Base-by-base conservation (phyloP, 768 basidiomycete genomes). In the Dioszegia hungarica region DNA sequence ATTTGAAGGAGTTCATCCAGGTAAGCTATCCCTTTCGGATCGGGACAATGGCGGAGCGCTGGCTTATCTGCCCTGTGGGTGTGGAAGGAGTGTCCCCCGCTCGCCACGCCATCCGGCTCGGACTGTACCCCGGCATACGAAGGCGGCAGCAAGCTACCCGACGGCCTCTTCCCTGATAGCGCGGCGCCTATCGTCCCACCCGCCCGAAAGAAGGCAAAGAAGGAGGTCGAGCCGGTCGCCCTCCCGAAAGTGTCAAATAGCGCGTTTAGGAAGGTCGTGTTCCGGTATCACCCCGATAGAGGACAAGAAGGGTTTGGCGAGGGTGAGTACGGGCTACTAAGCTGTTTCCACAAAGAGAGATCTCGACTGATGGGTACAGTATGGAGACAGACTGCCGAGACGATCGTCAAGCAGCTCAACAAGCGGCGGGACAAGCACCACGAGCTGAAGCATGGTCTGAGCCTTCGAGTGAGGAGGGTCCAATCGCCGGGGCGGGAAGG, bases 321-420 rank as follows among this genome's bases (percentile, higher is more conserved):
- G 17, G 49, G 49, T 51, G 25, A 37, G 49, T 46, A 44, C 20
- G 17, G 11, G 41, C 24, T 43, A 12, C 17, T 8, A 33, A 33
- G 5, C 20, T 40, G 39, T n/a, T 33, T 33, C 12, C 11, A 6
- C 4, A 19, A 19, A 34, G 22, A 15, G 15, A 14, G 6, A 14
- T 3, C 19, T 17, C 4, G 14, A 28, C 27, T 38, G 49, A 37
- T 29, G 31, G 34, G 4, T 3, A 6, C 19, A 51, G 49, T 51
- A 1, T 51, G 49, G 49, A 51, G 39, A 22, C 49, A 51, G 49
- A 51, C 49, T 17, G 49, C 49, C 5, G 49, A 51, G 36, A 51
- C 49, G 19, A 38, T 38, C 20, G 24, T 51, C 49, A 51, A 51
- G 36, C 49, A 51, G 36, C 24, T 51, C 20, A 51, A 51, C 34